Evolutionary conservation across 805 yeast species (phyloP).

Genomic region (Cyberlindnera mississippiensis): DNA sequence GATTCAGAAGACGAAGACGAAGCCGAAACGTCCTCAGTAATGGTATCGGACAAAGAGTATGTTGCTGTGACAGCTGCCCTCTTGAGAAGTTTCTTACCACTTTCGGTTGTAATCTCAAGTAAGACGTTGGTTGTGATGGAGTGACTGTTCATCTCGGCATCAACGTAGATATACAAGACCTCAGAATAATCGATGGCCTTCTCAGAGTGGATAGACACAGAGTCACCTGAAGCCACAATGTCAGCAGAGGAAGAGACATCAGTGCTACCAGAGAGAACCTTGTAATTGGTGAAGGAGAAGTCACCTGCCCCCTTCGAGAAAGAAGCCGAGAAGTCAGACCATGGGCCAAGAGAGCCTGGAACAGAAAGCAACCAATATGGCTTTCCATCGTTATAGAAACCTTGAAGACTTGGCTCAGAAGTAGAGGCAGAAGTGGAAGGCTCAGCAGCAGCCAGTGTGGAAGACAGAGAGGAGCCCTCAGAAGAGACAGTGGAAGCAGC

Average conservation of each 20-base stretch:
- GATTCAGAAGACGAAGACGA: slow-evolving; percentile 12
- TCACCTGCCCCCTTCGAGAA: slow-evolving; percentile 11
- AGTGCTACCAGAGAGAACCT: slow-evolving; percentile 6
- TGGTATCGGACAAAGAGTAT: slow-evolving; percentile 5
- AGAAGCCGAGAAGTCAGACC: slow-evolving; percentile 13
- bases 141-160: slow-evolving; percentile 10
- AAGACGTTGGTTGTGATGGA: slow-evolving; percentile 12
- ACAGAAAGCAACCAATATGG: slow-evolving; percentile 9
- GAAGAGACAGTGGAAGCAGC: not conserved
- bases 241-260: not conserved
- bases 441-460: slow-evolving; percentile 9
- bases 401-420: slow-evolving; percentile 12
- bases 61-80: slow-evolving; percentile 10
- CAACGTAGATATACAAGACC: slow-evolving; percentile 4
- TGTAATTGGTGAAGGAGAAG: slow-evolving; percentile 10
- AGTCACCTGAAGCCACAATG: slow-evolving; percentile 1
- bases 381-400: slow-evolving; percentile 13
- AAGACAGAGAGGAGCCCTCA: not conserved
- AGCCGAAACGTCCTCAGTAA: slow-evolving; percentile 14
- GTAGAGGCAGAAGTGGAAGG: slow-evolving; percentile 11
- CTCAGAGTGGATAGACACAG: slow-evolving; percentile 3
- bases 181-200: not conserved
- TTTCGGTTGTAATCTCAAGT: slow-evolving; percentile 7
- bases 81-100: slow-evolving; percentile 12
- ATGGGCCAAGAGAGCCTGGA: slow-evolving; percentile 22